Conservation (phyloP, 148 eudicot genomes). For the Agrostemma githago region DNA sequence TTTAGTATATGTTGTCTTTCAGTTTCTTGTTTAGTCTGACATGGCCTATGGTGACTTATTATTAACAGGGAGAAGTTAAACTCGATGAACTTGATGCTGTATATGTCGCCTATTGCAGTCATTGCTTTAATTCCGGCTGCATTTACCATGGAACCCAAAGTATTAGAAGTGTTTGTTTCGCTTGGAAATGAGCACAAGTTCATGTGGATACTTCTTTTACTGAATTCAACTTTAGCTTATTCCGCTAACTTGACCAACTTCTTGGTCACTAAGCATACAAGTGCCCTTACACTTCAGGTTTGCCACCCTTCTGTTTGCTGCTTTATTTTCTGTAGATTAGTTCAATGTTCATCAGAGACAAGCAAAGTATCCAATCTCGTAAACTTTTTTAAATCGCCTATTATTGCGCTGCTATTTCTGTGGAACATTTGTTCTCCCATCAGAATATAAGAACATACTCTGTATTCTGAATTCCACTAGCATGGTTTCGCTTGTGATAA, state of each 20-base stretch:
- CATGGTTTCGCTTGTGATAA: neutral
- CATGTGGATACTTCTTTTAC: conserved; percentile 68
- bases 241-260: conserved; percentile 92
- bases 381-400: neutral
- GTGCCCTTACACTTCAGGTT: conserved; percentile 97
- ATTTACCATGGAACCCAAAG: conserved; percentile 90
- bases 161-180: conserved; percentile 47
- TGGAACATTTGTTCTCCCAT: neutral
- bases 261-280: conserved; percentile 94
- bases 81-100: conserved; percentile 90
- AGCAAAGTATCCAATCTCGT: neutral
- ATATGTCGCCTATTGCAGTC: conserved; percentile 93
- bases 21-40: conserved; percentile 5
- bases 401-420: neutral
- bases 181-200: conserved; percentile 57
- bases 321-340: neutral
- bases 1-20: neutral
- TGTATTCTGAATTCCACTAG: too few species aligned
- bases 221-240: conserved; percentile 87
- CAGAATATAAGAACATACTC: neutral
- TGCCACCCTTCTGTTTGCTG: conserved; percentile 11
- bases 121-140: conserved; percentile 74
- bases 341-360: neutral
- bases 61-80: conserved; percentile 81
- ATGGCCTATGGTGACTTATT: neutral